Evolutionary conservation across 352 stramenopile genomes (phyloP).

Genomic region (Plasmopara viticola): DNA sequence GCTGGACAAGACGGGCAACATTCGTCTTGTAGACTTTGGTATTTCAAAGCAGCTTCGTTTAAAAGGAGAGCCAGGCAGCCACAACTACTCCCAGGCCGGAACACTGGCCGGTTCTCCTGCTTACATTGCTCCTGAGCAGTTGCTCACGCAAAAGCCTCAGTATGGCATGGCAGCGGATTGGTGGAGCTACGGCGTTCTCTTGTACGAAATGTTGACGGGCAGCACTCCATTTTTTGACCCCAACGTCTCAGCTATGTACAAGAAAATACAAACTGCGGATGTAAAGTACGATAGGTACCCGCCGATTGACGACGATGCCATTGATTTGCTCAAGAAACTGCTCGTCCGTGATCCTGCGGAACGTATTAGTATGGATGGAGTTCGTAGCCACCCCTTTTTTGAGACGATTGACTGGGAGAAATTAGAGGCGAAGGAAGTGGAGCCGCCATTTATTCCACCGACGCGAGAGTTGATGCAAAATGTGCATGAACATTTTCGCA

Average conservation of each 20-base stretch:
- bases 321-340: slow-evolving; percentile 73
- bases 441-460: slow-evolving; percentile 73
- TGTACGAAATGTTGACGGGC: slow-evolving; percentile 88
- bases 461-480: slow-evolving; percentile 82
- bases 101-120: slow-evolving; percentile 76
- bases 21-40: slow-evolving; percentile 86
- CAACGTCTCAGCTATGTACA: slow-evolving; percentile 85
- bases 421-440: slow-evolving; percentile 74
- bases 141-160: slow-evolving; percentile 77
- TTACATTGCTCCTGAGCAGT: slow-evolving; percentile 81
- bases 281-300: slow-evolving; percentile 74
- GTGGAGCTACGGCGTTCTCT: slow-evolving; percentile 87
- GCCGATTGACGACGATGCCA: slow-evolving; percentile 52
- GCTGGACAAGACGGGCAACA: slow-evolving; percentile 82
- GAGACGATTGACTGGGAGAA: slow-evolving; percentile 56
- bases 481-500: slow-evolving; percentile 83
- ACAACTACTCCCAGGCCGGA: slow-evolving; percentile 56
- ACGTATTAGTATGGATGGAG: slow-evolving; percentile 51
- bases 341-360: slow-evolving; percentile 66
- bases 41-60: slow-evolving; percentile 80
- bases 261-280: slow-evolving; percentile 84
- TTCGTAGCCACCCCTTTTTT: slow-evolving; percentile 73
- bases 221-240: slow-evolving; percentile 83
- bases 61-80: slow-evolving; percentile 25
- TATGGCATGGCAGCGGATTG: slow-evolving; percentile 87